Percentiles rank a stretch among this genome's conserved stretches.
Evolutionary conservation across 805 yeast species (phyloP).

Genomic region (Hanseniaspora hatyaiensis): DNA sequence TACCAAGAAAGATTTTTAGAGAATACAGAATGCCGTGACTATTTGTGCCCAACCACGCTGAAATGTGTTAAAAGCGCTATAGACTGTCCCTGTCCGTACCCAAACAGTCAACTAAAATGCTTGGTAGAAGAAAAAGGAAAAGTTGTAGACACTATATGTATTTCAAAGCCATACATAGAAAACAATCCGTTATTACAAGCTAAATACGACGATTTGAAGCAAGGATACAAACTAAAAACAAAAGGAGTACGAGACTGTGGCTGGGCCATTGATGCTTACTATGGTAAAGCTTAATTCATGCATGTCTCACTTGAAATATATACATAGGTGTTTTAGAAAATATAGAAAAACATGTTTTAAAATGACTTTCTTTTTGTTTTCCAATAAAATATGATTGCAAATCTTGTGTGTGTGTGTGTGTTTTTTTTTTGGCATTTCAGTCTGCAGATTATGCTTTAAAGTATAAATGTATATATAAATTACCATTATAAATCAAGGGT

Average conservation of each 20-base stretch:
- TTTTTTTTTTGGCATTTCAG: no score
- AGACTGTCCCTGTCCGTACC: constrained; percentile 86
- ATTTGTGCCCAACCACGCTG: constrained; percentile 73
- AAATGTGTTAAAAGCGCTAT: constrained; percentile 57
- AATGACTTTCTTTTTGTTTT: no score
- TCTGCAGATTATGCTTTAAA: no score
- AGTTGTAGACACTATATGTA: constrained; percentile 49
- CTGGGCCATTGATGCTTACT: constrained; percentile 66
- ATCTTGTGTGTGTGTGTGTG: no score
- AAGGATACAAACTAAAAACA: constrained; percentile 36
- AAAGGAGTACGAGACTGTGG: constrained; percentile 66
- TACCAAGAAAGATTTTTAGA: constrained; percentile 32
- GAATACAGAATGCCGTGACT: constrained; percentile 42
- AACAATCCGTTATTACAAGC: constrained; percentile 30
- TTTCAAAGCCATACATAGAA: constrained; percentile 59
- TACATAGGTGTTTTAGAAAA: background rate
- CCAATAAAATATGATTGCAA: no score
- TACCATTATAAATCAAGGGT: background rate
- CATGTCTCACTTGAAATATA: background rate
- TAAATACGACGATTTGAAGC: constrained; percentile 36
- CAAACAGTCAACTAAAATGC: constrained; percentile 75
- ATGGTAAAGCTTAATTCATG: constrained; percentile 36
- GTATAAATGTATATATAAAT: no score
- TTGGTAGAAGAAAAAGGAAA: constrained; percentile 48
- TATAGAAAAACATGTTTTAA: no score